These are phyloP conservation scores for Benincasa hispida DNA, from an alignment of 306 rosid genomes.

Conservation along the genomic window DNA sequence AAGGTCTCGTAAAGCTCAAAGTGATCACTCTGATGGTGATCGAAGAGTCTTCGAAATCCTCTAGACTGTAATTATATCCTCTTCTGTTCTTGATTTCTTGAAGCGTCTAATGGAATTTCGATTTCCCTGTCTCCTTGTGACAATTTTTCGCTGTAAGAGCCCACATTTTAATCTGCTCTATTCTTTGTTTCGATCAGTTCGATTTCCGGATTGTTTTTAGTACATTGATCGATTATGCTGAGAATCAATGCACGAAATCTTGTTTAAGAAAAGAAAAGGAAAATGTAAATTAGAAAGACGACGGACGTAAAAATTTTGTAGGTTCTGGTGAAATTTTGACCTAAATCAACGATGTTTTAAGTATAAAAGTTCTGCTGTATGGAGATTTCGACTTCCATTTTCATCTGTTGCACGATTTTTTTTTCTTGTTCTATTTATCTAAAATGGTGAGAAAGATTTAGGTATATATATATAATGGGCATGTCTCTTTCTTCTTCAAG, in stretches of 20 bases:
- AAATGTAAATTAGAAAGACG: background rate
- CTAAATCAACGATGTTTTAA: background rate
- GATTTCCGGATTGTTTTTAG: background rate
- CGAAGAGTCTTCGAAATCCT: background rate
- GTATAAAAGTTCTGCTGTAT: background rate
- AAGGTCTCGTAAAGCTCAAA: background rate
- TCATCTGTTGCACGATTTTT: background rate
- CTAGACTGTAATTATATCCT: too few relatives aligned
- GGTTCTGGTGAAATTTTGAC: background rate
- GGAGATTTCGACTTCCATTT: background rate
- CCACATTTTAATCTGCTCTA: background rate
- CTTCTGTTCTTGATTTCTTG: conserved; percentile 1
- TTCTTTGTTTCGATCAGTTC: background rate
- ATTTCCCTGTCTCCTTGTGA: background rate
- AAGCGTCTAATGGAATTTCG: background rate
- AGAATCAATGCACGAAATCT: background rate
- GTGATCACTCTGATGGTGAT: background rate
- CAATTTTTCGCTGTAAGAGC: background rate
- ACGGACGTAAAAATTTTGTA: background rate
- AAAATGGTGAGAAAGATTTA: background rate
- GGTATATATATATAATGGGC: background rate
- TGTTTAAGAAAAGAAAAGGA: background rate
- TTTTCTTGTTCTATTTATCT: background rate
- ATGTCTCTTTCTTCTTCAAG: background rate
- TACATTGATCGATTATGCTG: background rate